phyloP scores from a whole-genome alignment of 1,139 yeast species.

The Pichia sp. region DNA sequence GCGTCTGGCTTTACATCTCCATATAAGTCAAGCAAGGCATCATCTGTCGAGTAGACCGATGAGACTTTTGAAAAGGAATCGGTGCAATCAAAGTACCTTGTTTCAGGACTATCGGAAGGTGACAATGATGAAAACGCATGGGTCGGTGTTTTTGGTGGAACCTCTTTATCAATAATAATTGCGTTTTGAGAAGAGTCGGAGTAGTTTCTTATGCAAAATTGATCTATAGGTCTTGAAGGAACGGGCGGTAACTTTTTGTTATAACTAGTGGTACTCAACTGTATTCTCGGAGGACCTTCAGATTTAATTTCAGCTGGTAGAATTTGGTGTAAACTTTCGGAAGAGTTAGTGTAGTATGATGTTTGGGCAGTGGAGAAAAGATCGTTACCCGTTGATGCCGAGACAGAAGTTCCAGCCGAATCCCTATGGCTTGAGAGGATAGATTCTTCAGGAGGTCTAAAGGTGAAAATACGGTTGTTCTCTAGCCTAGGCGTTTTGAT shows the following conservation, averaged over 20 bases:
- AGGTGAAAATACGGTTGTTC: background rate
- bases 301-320: background rate
- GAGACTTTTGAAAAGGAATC: conserved; percentile 5
- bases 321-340: background rate
- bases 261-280: conserved; percentile 5
- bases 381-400: background rate
- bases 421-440: no score
- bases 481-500: background rate
- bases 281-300: no score
- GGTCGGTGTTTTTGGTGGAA: conserved; percentile 15
- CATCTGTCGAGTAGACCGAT: background rate
- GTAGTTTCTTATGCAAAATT: conserved; percentile 18
- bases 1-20: background rate
- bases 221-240: conserved; percentile 16
- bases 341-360: background rate
- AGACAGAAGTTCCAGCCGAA: conserved; percentile 4
- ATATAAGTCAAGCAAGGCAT: no score
- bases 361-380: background rate
- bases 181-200: background rate
- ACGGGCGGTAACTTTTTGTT: conserved; percentile 16
- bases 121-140: conserved; percentile 4
- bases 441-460: no score
- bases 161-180: conserved; percentile 1
- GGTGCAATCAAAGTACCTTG: conserved; percentile 5
- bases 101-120: conserved; percentile 1